Conservation (phyloP, 2,329 filamentous ascomycete genomes). For the Ophiostoma novo-ulmi region DNA sequence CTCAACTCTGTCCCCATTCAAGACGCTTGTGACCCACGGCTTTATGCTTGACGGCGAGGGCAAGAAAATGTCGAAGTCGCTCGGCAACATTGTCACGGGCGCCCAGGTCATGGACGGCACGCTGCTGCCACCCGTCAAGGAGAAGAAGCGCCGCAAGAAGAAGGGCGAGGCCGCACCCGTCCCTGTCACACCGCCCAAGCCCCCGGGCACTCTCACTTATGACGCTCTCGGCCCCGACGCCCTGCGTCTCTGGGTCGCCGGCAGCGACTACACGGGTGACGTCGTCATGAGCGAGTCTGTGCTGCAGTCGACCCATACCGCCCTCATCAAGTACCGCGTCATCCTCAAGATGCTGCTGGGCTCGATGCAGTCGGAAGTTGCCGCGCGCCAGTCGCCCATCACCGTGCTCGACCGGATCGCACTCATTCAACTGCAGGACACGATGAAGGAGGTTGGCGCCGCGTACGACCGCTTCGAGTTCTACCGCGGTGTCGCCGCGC, state of each 20-base stretch:
- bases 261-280: slow-evolving; percentile 85
- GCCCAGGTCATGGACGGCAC: slow-evolving; percentile 79
- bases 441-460: slow-evolving; percentile 58
- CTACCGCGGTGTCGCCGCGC: slow-evolving; percentile 64
- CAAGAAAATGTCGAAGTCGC: slow-evolving; percentile 98
- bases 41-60: slow-evolving; percentile 85
- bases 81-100: slow-evolving; percentile 82
- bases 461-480: slow-evolving; percentile 73
- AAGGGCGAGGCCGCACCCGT: slow-evolving; percentile 30
- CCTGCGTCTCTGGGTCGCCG: slow-evolving; percentile 83
- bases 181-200: neutral
- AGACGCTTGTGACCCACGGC: slow-evolving; percentile 86
- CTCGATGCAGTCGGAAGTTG: slow-evolving; percentile 50
- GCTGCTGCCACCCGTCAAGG: slow-evolving; percentile 64
- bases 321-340: slow-evolving; percentile 79
- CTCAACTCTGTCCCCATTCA: slow-evolving; percentile 61
- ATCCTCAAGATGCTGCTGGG: slow-evolving; percentile 90
- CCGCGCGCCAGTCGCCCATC: slow-evolving; percentile 46
- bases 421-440: slow-evolving; percentile 64
- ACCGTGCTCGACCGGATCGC: slow-evolving; percentile 68
- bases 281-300: slow-evolving; percentile 75
- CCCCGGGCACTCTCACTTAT: slow-evolving; percentile 38
- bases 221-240: slow-evolving; percentile 81
- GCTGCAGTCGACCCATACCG: slow-evolving; percentile 68
- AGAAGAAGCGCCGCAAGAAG: slow-evolving; percentile 44